phyloP scores from a whole-genome alignment of 495 filamentous ascomycete species.

The Filosporella fistucella region DNA sequence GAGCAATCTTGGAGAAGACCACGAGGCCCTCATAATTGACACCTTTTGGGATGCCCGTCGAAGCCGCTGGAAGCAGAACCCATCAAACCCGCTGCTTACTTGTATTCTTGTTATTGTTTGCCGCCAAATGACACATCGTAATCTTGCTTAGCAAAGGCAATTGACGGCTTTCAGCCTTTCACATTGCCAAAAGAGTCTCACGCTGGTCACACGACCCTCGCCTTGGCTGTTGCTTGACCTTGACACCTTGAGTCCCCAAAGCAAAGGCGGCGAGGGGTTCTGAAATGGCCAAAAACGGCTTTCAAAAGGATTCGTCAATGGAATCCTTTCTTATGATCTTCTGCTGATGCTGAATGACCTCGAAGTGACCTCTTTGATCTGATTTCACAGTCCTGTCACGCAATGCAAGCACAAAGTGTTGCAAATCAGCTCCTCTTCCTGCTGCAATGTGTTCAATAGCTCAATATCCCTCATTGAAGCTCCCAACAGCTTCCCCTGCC shows the following conservation, averaged over 20 bases:
- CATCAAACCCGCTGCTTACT: background rate
- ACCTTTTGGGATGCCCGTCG: background rate
- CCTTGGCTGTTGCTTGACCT: background rate
- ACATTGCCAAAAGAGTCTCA: background rate
- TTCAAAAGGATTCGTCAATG: background rate
- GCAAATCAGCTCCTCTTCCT: no score
- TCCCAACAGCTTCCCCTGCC: no score
- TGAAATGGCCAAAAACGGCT: constrained; percentile 2
- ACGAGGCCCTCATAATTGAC: background rate
- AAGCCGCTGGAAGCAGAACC: background rate
- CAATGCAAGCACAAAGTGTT: no score
- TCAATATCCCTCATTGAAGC: no score
- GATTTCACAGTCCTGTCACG: no score
- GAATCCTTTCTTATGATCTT: no score
- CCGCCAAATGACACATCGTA: constrained; percentile 9
- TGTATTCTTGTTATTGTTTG: no score
- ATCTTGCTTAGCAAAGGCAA: constrained; percentile 9
- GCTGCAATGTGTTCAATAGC: no score
- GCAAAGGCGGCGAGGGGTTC: no score
- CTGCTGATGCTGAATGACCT: no score
- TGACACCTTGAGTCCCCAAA: background rate
- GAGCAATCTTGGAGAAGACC: background rate
- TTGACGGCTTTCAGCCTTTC: background rate
- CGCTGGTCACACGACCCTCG: constrained; percentile 8
- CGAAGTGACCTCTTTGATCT: no score